These are phyloP conservation scores for Brassica rapa DNA, from an alignment of 345 rosid species.

Conservation along the genomic window DNA sequence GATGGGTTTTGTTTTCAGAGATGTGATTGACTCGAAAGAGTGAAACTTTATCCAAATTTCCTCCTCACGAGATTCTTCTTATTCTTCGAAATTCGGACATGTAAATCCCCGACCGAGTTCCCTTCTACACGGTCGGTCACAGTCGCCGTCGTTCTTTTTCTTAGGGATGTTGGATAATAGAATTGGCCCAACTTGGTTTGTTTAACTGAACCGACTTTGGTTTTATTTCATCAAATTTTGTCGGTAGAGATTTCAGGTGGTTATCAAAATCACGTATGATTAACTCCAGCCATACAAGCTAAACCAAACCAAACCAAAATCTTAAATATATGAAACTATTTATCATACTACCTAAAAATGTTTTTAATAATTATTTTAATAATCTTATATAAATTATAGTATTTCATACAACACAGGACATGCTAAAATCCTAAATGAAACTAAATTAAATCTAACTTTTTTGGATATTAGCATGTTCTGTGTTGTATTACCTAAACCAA, in stretches of 20 bases:
- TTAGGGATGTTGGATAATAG: not conserved
- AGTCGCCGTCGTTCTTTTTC: not conserved
- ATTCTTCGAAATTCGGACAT: conserved; percentile 17
- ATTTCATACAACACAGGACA: too few relatives aligned
- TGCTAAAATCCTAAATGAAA: too few relatives aligned
- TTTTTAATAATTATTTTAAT: too few relatives aligned
- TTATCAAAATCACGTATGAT: not conserved
- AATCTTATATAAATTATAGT: too few relatives aligned
- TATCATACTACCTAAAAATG: too few relatives aligned
- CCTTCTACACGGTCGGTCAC: conserved; percentile 16
- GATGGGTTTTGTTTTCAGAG: conserved; percentile 1
- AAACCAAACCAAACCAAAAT: too few relatives aligned
- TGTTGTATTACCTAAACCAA: too few relatives aligned
- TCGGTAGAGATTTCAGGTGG: conserved; percentile 13
- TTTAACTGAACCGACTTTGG: conserved; percentile 21
- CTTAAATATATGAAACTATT: too few relatives aligned
- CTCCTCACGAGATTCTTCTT: conserved; percentile 16
- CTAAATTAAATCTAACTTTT: too few relatives aligned
- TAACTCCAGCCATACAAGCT: not conserved
- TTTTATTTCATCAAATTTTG: conserved; percentile 1
- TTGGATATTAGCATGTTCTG: too few relatives aligned
- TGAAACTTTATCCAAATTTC: not conserved
- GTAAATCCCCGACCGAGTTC: not conserved
- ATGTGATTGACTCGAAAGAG: conserved; percentile 9
- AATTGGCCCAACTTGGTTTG: conserved; percentile 9